Base-by-base conservation (phyloP, 2,329 filamentous ascomycete species). In the Cadophora malorum region DNA sequence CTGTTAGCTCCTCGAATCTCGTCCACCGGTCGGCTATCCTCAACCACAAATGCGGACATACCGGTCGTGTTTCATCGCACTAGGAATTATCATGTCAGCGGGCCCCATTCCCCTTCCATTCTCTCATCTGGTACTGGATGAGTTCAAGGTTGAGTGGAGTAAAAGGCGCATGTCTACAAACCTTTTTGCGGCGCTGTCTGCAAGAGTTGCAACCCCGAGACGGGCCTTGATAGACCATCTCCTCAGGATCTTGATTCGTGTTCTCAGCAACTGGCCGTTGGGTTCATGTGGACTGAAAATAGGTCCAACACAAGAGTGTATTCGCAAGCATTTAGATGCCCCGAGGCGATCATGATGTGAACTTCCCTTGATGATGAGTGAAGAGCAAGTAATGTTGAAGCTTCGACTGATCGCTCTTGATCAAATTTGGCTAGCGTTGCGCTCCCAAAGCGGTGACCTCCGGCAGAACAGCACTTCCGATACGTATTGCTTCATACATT, bases 161-260 rank as follows among this genome's bases (percentile, higher is more conserved):
- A 28, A 35, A 55, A 12, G 4, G 16, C 16, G n/a, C 16, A 50
- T 19, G 8, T 28, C 25, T 33, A 47, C 63, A 14, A 4, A 73
- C 72, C 69, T 74, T 74, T 53, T 74, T 74, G 35, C 73, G 62
- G 23, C 72, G 59, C 33, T 53, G 58, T 31, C 65, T 71, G 45
- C 73, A 74, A n/a, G 73, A 71, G n/a, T 65, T 63, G 56, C 73
- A 74, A 12, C 72, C 73, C 28, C 72, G 67, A 25, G 73, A 74
- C 16, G 73, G 73, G 14, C 69, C 69, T 19, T 59, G 58, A 47
- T 69, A 70, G 4, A 70, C 69, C 69, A 70, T 45, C 16, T 45
- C 10, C 12, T 45, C 12, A 45, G 16, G 14, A 5, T 19, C 10
- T 45, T 19, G 16, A 5, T 45, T 45, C 3, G 4, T 16, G 16